A percentile compares a stretch with the other conserved stretches of the same genome.
Evolutionary conservation across 2,329 filamentous ascomycete genomes (phyloP).

Genomic region (Calonectria pauciramosa): DNA sequence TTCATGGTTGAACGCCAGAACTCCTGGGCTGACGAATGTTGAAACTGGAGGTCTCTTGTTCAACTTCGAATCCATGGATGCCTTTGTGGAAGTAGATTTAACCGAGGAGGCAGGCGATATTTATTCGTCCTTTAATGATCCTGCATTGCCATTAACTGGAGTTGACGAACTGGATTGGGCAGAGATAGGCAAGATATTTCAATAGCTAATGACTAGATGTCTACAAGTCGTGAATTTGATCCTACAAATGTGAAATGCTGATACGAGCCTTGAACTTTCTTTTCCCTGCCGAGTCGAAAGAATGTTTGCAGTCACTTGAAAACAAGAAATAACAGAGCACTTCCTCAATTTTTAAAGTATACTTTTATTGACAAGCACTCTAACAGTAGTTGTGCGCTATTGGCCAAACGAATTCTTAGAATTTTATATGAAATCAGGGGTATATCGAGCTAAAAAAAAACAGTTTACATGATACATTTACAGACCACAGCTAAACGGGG

Average conservation of each 20-base stretch:
- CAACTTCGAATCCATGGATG: slow-evolving; percentile 33
- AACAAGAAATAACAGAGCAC: no score
- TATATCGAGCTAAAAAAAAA: background rate
- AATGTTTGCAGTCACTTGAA: no score
- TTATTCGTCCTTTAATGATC: slow-evolving; percentile 47
- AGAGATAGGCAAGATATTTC: slow-evolving; percentile 46
- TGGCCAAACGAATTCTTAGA: no score
- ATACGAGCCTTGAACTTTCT: background rate
- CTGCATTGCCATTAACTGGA: slow-evolving; percentile 46
- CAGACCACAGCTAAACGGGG: background rate
- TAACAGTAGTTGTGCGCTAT: background rate
- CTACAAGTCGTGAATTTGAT: no score
- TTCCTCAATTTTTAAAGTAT: background rate
- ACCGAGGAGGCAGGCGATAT: slow-evolving; percentile 43
- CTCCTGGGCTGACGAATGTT: background rate
- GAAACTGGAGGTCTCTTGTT: slow-evolving; percentile 12
- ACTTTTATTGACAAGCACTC: background rate
- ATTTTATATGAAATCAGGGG: background rate
- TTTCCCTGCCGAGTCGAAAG: background rate
- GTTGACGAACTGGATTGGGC: slow-evolving; percentile 48
- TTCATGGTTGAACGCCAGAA: background rate
- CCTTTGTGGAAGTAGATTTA: slow-evolving; percentile 39
- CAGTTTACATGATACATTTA: background rate
- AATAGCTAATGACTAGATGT: background rate
- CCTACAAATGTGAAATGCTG: background rate